phyloP scores from a whole-genome alignment of 1,284 basidiomycete species.

The Sparassis latifolia region DNA sequence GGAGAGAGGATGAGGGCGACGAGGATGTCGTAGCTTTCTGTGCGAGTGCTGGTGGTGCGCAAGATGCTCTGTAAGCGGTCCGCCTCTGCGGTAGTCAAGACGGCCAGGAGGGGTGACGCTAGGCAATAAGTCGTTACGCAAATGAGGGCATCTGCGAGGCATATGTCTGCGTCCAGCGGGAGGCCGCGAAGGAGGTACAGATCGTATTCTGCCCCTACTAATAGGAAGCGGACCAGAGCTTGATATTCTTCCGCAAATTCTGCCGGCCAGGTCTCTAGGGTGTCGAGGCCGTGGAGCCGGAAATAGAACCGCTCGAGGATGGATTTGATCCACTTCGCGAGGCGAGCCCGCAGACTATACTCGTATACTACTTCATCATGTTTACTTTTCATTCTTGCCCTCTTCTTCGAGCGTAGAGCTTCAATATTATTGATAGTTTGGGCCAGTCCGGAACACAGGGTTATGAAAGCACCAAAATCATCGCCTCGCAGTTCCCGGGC shows the following conservation, averaged over 20 bases:
- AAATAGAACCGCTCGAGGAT: constrained; percentile 10
- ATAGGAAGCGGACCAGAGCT: constrained; percentile 17
- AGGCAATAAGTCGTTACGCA: constrained; percentile 25
- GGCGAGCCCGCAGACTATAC: constrained; percentile 10
- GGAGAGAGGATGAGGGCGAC: constrained; percentile 12
- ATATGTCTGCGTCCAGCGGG: constrained; percentile 6
- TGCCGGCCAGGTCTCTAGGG: background rate
- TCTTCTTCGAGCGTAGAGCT: background rate
- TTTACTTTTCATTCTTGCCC: background rate
- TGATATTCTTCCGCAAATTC: constrained; percentile 5
- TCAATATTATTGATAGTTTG: constrained; percentile 6
- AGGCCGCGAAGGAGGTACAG: constrained; percentile 10
- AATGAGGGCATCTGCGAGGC: constrained; percentile 24
- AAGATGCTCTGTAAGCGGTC: constrained; percentile 16
- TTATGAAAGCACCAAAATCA: constrained; percentile 21
- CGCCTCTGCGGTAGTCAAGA: constrained; percentile 10
- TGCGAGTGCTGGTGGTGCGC: constrained; percentile 6
- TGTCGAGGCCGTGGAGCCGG: background rate
- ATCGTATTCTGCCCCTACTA: constrained; percentile 4
- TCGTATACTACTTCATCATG: constrained; percentile 4
- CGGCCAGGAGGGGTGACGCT: constrained; percentile 10
- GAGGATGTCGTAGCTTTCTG: constrained; percentile 6
- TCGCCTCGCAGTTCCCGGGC: constrained; percentile 22
- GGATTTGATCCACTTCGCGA: constrained; percentile 23
- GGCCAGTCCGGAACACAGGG: constrained; percentile 15